These are phyloP conservation scores for Lachnellula arida DNA, from an alignment of 2,329 filamentous ascomycete species.

Conservation along the genomic window DNA sequence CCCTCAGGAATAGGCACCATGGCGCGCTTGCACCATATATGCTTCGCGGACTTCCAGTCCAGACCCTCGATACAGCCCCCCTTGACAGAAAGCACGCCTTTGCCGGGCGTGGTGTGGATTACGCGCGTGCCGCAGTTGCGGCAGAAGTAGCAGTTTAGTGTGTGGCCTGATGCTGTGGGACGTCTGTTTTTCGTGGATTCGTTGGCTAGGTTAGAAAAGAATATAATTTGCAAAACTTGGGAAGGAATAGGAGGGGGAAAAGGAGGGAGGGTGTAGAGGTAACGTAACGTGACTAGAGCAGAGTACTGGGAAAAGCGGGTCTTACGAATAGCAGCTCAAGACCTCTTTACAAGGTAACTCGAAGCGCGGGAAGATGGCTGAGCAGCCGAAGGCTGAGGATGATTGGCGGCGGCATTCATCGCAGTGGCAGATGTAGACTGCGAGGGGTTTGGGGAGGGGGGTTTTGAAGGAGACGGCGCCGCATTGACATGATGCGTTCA, in stretches of 20 bases:
- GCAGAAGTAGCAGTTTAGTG: constrained; percentile 62
- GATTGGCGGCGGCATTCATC: constrained; percentile 61
- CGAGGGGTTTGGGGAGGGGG: constrained; percentile 53
- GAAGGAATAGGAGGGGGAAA: not conserved
- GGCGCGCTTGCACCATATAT: constrained; percentile 64
- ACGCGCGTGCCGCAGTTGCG: constrained; percentile 61
- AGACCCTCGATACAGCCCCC: constrained; percentile 62
- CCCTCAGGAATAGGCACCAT: constrained; percentile 63
- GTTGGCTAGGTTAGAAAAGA: not conserved
- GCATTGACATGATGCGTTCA: constrained; percentile 48
- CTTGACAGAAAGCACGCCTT: constrained; percentile 60
- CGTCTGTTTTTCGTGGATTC: constrained; percentile 39
- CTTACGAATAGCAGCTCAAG: constrained; percentile 52
- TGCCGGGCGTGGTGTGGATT: constrained; percentile 55
- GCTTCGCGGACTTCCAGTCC: constrained; percentile 55
- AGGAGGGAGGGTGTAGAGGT: not conserved
- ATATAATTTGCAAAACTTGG: not conserved
- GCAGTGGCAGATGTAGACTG: constrained; percentile 70
- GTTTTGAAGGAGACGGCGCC: constrained; percentile 58
- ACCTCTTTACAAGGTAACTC: constrained; percentile 44
- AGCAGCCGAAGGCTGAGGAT: constrained; percentile 62
- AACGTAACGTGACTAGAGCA: not conserved
- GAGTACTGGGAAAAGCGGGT: constrained; percentile 11
- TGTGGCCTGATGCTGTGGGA: constrained; percentile 51
- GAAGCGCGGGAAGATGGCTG: constrained; percentile 67